Evolutionary conservation across 139 green algal species (phyloP).

Genomic region (Nannochloris sp.): DNA sequence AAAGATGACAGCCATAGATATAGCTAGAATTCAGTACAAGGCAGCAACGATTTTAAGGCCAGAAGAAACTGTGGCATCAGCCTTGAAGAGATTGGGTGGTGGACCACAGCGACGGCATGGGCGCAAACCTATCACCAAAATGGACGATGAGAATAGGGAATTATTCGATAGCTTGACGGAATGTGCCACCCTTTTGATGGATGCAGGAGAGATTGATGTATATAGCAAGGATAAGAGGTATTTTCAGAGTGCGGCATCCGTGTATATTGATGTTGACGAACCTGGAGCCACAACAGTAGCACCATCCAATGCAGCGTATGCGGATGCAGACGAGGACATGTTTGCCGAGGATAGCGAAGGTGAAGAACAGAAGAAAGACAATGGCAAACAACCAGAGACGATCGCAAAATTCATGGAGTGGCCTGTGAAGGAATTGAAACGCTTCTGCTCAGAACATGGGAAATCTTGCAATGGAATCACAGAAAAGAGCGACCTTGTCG

Average conservation of each 20-base stretch:
- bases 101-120: slow-evolving; percentile 14
- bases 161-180: slow-evolving; percentile 47
- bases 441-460: slow-evolving; percentile 45
- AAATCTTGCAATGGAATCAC: slow-evolving; percentile 38
- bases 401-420: slow-evolving; percentile 44
- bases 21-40: slow-evolving; percentile 39
- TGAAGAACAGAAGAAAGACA: not conserved
- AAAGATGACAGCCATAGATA: slow-evolving; percentile 41
- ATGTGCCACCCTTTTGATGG: slow-evolving; percentile 37
- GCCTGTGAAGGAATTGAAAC: slow-evolving; percentile 66
- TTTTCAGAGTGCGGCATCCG: slow-evolving; percentile 29
- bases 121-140: slow-evolving; percentile 10
- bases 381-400: not conserved
- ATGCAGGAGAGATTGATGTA: slow-evolving; percentile 44
- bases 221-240: slow-evolving; percentile 36
- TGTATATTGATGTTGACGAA: slow-evolving; percentile 36
- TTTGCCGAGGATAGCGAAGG: slow-evolving; percentile 39
- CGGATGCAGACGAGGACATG: slow-evolving; percentile 49
- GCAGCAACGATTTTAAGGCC: slow-evolving; percentile 42
- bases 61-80: slow-evolving; percentile 48
- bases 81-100: slow-evolving; percentile 21
- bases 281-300: slow-evolving; percentile 1
- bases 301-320: slow-evolving; percentile 20
- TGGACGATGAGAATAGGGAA: slow-evolving; percentile 9
- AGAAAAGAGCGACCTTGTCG: slow-evolving; percentile 61